These are phyloP conservation scores for Euclidium syriacum DNA, from an alignment of 345 rosid genomes.

Conservation along the genomic window DNA sequence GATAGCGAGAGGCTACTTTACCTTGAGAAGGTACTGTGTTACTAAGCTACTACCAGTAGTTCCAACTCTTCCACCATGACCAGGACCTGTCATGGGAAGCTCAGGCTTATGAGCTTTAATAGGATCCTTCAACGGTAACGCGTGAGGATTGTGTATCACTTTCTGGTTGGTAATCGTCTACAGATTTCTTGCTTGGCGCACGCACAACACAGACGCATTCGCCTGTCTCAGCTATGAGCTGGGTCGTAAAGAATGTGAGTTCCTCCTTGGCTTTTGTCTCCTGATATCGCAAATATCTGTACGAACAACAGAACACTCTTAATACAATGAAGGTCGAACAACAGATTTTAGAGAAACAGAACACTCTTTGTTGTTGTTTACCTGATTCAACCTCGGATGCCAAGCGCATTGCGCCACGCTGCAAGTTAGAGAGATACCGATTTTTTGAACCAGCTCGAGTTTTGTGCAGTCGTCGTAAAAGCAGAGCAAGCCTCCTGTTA, in stretches of 20 bases:
- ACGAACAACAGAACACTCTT: neutral
- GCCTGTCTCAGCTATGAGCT: conserved; percentile 77
- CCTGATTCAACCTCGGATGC: conserved; percentile 98
- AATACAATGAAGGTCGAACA: neutral
- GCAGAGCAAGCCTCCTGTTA: conserved; percentile 80
- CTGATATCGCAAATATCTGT: conserved; percentile 88
- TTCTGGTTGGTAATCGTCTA: conserved; percentile 82
- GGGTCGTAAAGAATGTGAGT: conserved; percentile 87
- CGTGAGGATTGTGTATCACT: conserved; percentile 95
- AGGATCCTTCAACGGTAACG: conserved; percentile 93
- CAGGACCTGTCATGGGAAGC: conserved; percentile 90
- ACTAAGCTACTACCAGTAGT: conserved; percentile 78
- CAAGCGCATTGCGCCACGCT: conserved; percentile 92
- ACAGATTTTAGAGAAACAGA: neutral
- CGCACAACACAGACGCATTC: conserved; percentile 95
- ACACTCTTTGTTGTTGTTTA: conserved; percentile 22
- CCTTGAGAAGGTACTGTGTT: conserved; percentile 97
- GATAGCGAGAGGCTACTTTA: conserved; percentile 19
- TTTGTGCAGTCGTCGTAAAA: conserved; percentile 73
- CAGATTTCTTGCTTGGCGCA: conserved; percentile 90
- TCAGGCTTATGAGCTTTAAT: conserved; percentile 89
- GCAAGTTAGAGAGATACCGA: conserved; percentile 77
- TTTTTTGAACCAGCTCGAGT: conserved; percentile 85
- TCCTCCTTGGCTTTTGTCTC: conserved; percentile 90
- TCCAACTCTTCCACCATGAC: conserved; percentile 94